phyloP scores from a whole-genome alignment of 176 grass and related monocot species.

The Triticum monococcum region DNA sequence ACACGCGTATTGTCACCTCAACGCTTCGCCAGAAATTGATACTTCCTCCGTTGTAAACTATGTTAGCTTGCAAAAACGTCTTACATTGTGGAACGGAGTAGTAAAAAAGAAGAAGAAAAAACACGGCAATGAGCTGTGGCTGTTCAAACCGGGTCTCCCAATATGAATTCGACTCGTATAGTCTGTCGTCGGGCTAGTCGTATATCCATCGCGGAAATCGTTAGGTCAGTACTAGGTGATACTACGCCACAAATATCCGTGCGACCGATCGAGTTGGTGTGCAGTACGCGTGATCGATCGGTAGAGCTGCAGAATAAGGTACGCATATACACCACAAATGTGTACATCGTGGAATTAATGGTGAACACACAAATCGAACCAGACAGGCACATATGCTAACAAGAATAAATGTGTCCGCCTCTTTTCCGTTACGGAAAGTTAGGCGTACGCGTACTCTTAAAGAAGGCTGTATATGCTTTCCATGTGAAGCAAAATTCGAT shows the following conservation, averaged over 20 bases:
- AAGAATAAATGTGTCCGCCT: background rate
- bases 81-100: too few relatives aligned
- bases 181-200: background rate
- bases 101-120: background rate
- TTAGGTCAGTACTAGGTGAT: background rate
- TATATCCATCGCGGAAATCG: background rate
- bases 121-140: background rate
- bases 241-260: too few relatives aligned
- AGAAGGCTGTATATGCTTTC: background rate
- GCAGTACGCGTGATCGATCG: too few relatives aligned
- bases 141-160: background rate
- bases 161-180: background rate
- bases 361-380: background rate
- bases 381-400: background rate
- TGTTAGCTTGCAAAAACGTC: too few relatives aligned
- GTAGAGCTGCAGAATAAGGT: too few relatives aligned
- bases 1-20: background rate
- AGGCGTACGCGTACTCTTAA: background rate
- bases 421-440: background rate
- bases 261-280: too few relatives aligned
- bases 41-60: too few relatives aligned
- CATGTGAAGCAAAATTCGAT: background rate
- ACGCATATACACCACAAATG: too few relatives aligned
- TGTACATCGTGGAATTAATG: background rate
- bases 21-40: background rate